Evolutionary conservation across 495 filamentous ascomycete species (phyloP), one percentile per base, ranked within the genome.

Genomic region (Hyphodiscus hymeniophilus): DNA sequence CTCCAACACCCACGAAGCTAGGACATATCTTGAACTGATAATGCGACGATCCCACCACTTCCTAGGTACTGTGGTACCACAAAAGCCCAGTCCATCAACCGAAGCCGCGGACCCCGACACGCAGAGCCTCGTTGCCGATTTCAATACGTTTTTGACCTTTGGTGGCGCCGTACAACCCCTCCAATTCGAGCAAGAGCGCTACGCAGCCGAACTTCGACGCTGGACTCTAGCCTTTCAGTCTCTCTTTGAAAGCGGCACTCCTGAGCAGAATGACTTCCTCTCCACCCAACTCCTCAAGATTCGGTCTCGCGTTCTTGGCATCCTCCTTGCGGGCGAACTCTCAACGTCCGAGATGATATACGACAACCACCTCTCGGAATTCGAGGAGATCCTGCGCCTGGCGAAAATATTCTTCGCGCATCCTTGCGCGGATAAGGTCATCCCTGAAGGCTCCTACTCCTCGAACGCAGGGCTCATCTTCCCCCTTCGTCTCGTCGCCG

Each of bases 401-500:
- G 13, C 20, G 21, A 46, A 24, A 17, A 21, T n/a, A 10, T 7
- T 46, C 20, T 16, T 46, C 20, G 13, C 34, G 7, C 28, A 46
- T 35, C 43, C 28, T 22, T 3, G 0, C 23, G 17, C 30, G 11
- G 31, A 36, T 5, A 24, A 18, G 17, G 7, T 36, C 18, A 33
- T 46, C 15, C n/a, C 17, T 33, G 43, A 30, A 34, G 43, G 30
- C 6, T 18, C 24, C 1, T 48, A n/a, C 45, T 31, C n/a, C 8
- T 48, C 36, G 20, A 62, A 65, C 16, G 44, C 63, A n/a, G 62
- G 63, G 15, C 53, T 70, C 23, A 59, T 71, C 13, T 45, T 35
- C 7, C 55, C 64, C 0, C 44, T 70, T 3, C 69, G 60, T 33
- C 40, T 58, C 13, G 55, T 62, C 3, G 67, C 62, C 7, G 59